Evolutionary conservation across 2,329 filamentous ascomycete species (phyloP), one percentile per base, ranked within the genome.

Genomic region (Pseudocercospora fuligena): DNA sequence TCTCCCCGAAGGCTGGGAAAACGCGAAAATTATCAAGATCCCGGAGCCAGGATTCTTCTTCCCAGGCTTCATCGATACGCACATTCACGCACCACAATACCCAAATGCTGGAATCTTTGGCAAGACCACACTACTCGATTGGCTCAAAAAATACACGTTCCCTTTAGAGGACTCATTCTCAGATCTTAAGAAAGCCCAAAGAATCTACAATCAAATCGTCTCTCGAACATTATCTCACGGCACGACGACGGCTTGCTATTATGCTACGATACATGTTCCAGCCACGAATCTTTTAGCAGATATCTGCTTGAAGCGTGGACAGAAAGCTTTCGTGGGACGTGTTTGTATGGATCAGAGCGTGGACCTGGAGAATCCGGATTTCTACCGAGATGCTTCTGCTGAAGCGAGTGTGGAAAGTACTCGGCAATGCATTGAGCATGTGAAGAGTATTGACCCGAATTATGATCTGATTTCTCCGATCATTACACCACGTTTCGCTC

Each of bases 241-340:
- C 69, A 99, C 95, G 9, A 99, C 95, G 0, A 95, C 92, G 11
- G 93, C 93, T 5, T 88, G 92, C n/a, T 98, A 98, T 84, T 98
- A 92, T 78, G 94, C 94, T 66, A 98, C 95, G 27, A 89, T 93
- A 69, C 90, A 97, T 77, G 91, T 97, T 1, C 84, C 87, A 0
- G 89, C 93, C 1, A 99, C 95, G n/a, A 97, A 97, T 77, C 86
- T 97, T 7, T 89, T 99, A 5, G 92, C 94, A 0, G 88, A 92
- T 70, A 87, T 97, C 19, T 97, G 94, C 75, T 84, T 92, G n/a
- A 77, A 81, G 0, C 82, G 87, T 27, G 95, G 95, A 53, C 95
- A 99, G 80, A 86, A 95, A 61, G 95, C 95, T 6, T 92, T 98
- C 70, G 87, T 99, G 47, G 95, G 95, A 33, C 86, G 95, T 47